These are phyloP conservation scores for Warburgia ugandensis DNA, from an alignment of 164 flowering plant genomes.

Conservation along the genomic window DNA sequence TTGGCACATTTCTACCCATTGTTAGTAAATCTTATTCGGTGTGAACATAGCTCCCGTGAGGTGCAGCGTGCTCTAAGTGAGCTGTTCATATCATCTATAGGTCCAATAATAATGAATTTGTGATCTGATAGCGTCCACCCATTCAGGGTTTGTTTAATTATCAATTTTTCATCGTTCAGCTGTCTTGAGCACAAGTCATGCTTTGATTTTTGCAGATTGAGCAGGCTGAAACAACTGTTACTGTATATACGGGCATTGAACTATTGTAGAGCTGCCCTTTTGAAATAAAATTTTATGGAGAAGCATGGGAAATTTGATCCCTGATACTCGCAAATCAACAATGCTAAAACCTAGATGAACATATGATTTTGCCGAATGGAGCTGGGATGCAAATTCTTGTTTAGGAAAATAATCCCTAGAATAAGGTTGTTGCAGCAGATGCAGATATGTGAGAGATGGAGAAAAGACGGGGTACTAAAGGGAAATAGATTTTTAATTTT, in stretches of 20 bases:
- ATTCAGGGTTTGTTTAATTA: neutral
- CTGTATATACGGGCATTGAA: neutral
- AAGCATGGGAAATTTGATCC: too few species aligned
- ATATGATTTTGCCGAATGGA: too few species aligned
- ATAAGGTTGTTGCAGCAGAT: too few species aligned
- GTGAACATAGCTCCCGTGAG: conserved; percentile 89
- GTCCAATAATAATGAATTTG: conserved; percentile 57
- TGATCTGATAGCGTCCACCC: conserved; percentile 10
- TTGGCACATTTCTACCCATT: conserved; percentile 58
- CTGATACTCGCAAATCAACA: too few species aligned
- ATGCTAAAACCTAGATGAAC: too few species aligned
- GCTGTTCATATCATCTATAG: conserved; percentile 72
- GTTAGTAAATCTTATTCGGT: conserved; percentile 66
- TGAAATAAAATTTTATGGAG: too few species aligned
- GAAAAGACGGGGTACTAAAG: too few species aligned
- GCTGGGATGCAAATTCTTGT: too few species aligned
- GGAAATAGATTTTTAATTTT: too few species aligned
- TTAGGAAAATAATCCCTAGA: too few species aligned
- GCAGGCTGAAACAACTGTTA: neutral
- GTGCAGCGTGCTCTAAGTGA: conserved; percentile 56
- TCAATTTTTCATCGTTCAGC: conserved; percentile 1
- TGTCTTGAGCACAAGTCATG: conserved; percentile 3
- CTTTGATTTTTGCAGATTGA: conserved; percentile 12
- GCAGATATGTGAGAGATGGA: too few species aligned
- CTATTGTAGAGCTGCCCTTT: too few species aligned